A percentile compares a stretch with the other conserved stretches of the same genome.
phyloP scores from a whole-genome alignment of 2,329 filamentous ascomycete genomes.

The Arthrobotrys pseudoclavata region DNA sequence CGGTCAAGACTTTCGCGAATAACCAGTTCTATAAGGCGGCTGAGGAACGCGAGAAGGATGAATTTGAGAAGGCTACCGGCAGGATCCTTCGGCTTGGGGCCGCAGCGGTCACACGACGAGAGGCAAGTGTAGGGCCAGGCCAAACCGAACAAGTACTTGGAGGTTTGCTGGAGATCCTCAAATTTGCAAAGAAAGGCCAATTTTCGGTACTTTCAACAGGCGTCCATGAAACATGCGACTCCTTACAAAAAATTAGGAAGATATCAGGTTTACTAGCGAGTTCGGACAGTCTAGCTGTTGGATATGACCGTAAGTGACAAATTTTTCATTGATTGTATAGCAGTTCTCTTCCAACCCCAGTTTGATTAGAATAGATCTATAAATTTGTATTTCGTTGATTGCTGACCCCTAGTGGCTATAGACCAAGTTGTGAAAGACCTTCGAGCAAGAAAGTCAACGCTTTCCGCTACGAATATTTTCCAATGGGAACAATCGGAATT shows the following conservation, averaged over 20 bases:
- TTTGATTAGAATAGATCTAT: no score
- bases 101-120: not conserved
- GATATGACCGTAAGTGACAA: conserved; percentile 3
- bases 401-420: no score
- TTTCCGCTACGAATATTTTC: not conserved
- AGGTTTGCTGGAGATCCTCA: not conserved
- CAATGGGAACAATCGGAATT: conserved; percentile 7
- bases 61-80: conserved; percentile 20
- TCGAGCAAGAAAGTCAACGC: not conserved
- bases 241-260: not conserved
- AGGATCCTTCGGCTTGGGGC: conserved; percentile 1
- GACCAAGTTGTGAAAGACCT: no score
- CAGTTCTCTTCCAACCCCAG: no score
- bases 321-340: no score
- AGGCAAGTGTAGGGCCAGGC: not conserved
- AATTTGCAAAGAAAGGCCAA: not conserved
- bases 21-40: not conserved
- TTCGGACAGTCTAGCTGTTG: not conserved
- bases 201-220: not conserved
- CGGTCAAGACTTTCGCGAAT: not conserved
- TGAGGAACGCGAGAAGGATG: conserved; percentile 5
- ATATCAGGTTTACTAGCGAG: not conserved
- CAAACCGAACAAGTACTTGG: not conserved
- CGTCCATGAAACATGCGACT: not conserved
- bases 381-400: no score